phyloP scores from a whole-genome alignment of 2,329 filamentous ascomycete species.

The Exophiala bonariae region DNA sequence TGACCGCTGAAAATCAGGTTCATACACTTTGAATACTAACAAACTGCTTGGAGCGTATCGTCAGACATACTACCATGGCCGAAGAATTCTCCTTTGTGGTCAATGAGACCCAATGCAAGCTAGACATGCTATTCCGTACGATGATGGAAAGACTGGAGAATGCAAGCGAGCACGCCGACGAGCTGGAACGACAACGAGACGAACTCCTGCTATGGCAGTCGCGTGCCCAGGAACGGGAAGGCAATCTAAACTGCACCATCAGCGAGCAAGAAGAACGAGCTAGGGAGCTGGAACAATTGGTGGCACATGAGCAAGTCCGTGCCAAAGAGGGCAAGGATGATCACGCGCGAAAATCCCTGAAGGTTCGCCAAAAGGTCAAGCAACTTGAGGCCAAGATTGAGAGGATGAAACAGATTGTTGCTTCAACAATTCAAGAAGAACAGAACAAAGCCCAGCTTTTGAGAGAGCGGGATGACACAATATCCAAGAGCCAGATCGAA shows the following conservation, averaged over 20 bases:
- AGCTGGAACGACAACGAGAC: neutral
- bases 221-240: neutral
- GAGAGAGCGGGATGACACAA: neutral
- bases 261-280: too few species aligned
- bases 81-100: conserved; percentile 34
- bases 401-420: too few species aligned
- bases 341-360: neutral
- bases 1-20: too few species aligned
- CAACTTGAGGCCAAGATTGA: too few species aligned
- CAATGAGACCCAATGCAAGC: neutral
- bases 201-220: neutral
- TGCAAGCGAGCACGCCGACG: neutral
- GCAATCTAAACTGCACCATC: neutral
- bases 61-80: too few species aligned
- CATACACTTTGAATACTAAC: too few species aligned
- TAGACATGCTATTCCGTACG: neutral
- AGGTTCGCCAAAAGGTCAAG: too few species aligned
- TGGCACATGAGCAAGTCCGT: neutral
- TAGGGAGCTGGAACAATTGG: neutral
- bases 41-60: too few species aligned
- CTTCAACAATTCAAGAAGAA: too few species aligned
- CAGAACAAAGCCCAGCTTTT: conserved; percentile 1
- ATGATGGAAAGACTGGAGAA: neutral
- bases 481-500: neutral
- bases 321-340: too few species aligned